phyloP scores from a whole-genome alignment of 2,329 filamentous ascomycete species.

The Beauveria bassiana region DNA sequence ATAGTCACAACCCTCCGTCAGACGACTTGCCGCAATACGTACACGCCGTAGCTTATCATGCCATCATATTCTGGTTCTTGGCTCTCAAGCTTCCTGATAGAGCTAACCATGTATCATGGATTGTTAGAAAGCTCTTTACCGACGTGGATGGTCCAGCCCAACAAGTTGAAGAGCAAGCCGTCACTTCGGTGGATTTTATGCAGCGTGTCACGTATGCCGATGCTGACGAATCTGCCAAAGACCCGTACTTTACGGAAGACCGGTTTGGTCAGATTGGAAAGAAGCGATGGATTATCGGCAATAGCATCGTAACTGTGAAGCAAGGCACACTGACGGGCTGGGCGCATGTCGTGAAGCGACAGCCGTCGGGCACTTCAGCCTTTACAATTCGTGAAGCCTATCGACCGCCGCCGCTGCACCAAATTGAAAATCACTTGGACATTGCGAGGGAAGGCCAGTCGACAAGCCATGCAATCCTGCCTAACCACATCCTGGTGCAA shows the following conservation, averaged over 20 bases:
- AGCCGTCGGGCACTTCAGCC: slow-evolving; percentile 59
- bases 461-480: slow-evolving; percentile 55
- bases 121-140: slow-evolving; percentile 76
- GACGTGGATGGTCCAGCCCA: slow-evolving; percentile 64
- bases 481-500: slow-evolving; percentile 66
- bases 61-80: slow-evolving; percentile 96
- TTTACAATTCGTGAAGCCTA: slow-evolving; percentile 55
- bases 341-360: slow-evolving; percentile 63
- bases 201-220: slow-evolving; percentile 81
- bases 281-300: slow-evolving; percentile 65
- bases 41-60: slow-evolving; percentile 86
- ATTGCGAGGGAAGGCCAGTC: slow-evolving; percentile 42
- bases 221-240: slow-evolving; percentile 65
- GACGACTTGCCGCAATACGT: slow-evolving; percentile 90
- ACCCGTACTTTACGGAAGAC: slow-evolving; percentile 56
- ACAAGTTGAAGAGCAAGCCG: slow-evolving; percentile 80
- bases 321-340: slow-evolving; percentile 59
- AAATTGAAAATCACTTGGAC: slow-evolving; percentile 41
- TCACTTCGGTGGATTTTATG: slow-evolving; percentile 93
- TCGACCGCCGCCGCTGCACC: slow-evolving; percentile 48
- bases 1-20: slow-evolving; percentile 26
- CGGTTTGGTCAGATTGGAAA: slow-evolving; percentile 59
- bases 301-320: slow-evolving; percentile 67
- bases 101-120: slow-evolving; percentile 79
- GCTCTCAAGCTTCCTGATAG: slow-evolving; percentile 79